Evolutionary conservation across 78 protist species (phyloP).

Genomic region (Dictyostelium capitatum): DNA sequence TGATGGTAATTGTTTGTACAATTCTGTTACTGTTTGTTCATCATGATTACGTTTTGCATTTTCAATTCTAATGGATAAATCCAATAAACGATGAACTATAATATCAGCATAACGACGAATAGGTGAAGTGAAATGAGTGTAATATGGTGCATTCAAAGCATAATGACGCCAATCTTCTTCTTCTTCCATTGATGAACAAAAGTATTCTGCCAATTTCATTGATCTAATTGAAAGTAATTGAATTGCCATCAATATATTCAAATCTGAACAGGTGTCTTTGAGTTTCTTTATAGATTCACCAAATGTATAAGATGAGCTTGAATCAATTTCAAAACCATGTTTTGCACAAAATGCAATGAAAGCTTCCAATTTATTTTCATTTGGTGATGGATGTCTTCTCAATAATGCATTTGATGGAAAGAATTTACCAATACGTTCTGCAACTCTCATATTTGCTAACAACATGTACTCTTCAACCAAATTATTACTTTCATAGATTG

Average conservation of each 20-base stretch:
- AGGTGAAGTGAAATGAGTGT: constrained; percentile 99
- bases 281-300: constrained; percentile 51
- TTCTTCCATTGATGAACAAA: constrained; percentile 76
- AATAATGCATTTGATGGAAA: constrained; percentile 92
- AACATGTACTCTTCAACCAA: constrained; percentile 98
- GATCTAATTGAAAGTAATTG: constrained; percentile 90
- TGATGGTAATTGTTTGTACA: constrained; percentile 8
- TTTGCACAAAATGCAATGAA: constrained; percentile 60
- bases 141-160: constrained; percentile 86
- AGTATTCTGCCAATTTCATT: constrained; percentile 95
- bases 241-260: constrained; percentile 30
- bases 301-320: constrained; percentile 19
- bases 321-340: constrained; percentile 42
- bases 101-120: constrained; percentile 96
- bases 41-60: neutral
- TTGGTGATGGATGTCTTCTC: constrained; percentile 94
- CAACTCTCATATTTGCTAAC: constrained; percentile 95
- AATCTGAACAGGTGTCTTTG: neutral
- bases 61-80: constrained; percentile 49
- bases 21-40: neutral
- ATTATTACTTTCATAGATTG: constrained; percentile 73
- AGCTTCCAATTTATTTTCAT: neutral
- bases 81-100: constrained; percentile 94
- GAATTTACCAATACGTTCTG: constrained; percentile 68
- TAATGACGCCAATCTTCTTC: constrained; percentile 83